Conservation (phyloP, 2,329 filamentous ascomycete genomes). For the Colletotrichum magnum region DNA sequence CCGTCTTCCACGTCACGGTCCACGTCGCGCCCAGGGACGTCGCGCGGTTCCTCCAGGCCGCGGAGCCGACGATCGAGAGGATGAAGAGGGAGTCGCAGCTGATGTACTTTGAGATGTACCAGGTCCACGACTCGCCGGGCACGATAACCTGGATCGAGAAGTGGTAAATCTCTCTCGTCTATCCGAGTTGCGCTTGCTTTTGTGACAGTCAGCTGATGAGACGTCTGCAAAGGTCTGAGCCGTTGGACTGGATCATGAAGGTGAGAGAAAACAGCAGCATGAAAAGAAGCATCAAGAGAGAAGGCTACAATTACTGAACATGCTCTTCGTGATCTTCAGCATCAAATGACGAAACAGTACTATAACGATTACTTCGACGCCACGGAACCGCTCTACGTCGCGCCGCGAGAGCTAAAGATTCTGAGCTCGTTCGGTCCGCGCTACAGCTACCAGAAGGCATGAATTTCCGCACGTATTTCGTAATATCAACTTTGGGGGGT, state of each 20-base stretch:
- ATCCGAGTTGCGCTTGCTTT: fast-evolving
- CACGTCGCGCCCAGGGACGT: constrained; percentile 32
- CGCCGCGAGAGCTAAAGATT: constrained; percentile 26
- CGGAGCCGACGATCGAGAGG: constrained; percentile 34
- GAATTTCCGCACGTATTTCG: no score
- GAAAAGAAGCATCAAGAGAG: background rate
- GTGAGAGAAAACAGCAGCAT: background rate
- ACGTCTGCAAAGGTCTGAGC: constrained; percentile 12
- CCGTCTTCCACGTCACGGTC: constrained; percentile 35
- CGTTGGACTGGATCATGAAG: constrained; percentile 36
- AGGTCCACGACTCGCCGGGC: constrained; percentile 32
- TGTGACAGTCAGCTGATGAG: background rate
- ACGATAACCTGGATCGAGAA: constrained; percentile 39
- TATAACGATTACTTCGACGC: constrained; percentile 36
- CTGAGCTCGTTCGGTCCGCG: constrained; percentile 33
- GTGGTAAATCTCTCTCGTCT: background rate
- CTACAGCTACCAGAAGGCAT: constrained; percentile 24
- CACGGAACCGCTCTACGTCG: constrained; percentile 34
- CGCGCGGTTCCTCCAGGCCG: constrained; percentile 20
- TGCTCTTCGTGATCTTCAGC: background rate
- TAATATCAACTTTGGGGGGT: no score
- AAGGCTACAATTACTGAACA: background rate
- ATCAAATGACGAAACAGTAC: constrained; percentile 38
- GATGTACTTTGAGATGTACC: constrained; percentile 38
- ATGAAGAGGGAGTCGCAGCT: constrained; percentile 33